Evolutionary conservation across 208 protist species (phyloP).

Genomic region (Tritrichomonas foetus): DNA sequence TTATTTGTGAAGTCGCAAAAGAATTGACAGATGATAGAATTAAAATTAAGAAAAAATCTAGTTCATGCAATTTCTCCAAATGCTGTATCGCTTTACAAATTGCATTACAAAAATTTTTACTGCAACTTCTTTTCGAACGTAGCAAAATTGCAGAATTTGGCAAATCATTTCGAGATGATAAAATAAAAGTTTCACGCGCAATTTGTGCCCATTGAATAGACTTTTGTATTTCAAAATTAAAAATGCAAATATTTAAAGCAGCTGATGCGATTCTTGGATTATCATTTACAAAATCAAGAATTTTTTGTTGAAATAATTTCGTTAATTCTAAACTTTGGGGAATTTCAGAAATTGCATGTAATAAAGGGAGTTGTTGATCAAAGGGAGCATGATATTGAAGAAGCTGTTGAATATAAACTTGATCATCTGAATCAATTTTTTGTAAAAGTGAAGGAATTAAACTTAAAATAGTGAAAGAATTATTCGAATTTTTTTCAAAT

Average conservation of each 20-base stretch:
- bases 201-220: background rate
- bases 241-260: background rate
- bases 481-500: background rate
- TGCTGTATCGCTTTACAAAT: background rate
- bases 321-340: background rate
- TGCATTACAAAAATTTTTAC: background rate
- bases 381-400: background rate
- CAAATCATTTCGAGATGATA: background rate
- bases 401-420: background rate
- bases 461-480: background rate
- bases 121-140: background rate
- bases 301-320: background rate
- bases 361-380: background rate
- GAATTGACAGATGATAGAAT: background rate
- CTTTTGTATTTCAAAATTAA: background rate
- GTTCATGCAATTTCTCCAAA: background rate
- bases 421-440: background rate
- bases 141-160: background rate
- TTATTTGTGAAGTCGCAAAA: background rate
- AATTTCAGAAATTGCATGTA: background rate
- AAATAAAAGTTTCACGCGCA: background rate
- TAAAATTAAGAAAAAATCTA: background rate
- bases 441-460: background rate
- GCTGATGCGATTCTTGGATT: background rate
- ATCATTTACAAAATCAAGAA: background rate